Evolutionary conservation across 805 yeast genomes (phyloP), one percentile per base, ranked within the genome.

Genomic region (Saccharomycopsis microspora): DNA sequence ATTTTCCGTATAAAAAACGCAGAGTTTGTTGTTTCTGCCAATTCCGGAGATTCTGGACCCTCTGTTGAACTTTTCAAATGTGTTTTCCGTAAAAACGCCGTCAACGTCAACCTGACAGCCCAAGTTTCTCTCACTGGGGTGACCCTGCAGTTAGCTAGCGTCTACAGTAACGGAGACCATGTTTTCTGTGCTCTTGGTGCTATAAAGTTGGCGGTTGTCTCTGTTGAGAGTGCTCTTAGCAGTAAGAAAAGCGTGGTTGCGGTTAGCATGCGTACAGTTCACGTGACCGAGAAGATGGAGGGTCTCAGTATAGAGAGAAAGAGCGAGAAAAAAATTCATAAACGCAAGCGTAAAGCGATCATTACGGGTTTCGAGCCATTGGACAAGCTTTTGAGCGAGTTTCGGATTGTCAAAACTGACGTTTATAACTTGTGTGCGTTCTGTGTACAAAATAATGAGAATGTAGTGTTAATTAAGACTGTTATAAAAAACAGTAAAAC

Each of bases 41-140:
- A 44, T 29, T 19, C 9, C 7, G 44, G 34, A 7, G 33, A 39
- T 27, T 31, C 38, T 5, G 37, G 31, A 4, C 35, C 33, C 8
- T 11, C 36, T 5, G 41, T 47, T n/a, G 48, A 41, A 33, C 33
- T 47, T 36, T 50, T 47, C 48, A 50, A 44, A 39, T 44, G 51
- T 31, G 43, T 44, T 5, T 47, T 50, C 28, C 46, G 53, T 46
- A 50, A 39, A 42, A 50, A 50, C 35, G 31, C 48, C 8, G 34
- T 11, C 31, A 50, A 50, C 40, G 40, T 36, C 8, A 50, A 50
- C 36, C 19, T 19, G 19, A 19, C 19, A 19, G 19, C 19, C 19
- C 19, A 19, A 19, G 19, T 19, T 19, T 19, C 19, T 19, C 19
- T 19, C 19, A 19, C 19, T 19, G 19, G 19, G 19, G 19, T 19